Evolutionary conservation across 1,139 yeast genomes (phyloP).

Genomic region (Entelexis sorbosivorans): DNA sequence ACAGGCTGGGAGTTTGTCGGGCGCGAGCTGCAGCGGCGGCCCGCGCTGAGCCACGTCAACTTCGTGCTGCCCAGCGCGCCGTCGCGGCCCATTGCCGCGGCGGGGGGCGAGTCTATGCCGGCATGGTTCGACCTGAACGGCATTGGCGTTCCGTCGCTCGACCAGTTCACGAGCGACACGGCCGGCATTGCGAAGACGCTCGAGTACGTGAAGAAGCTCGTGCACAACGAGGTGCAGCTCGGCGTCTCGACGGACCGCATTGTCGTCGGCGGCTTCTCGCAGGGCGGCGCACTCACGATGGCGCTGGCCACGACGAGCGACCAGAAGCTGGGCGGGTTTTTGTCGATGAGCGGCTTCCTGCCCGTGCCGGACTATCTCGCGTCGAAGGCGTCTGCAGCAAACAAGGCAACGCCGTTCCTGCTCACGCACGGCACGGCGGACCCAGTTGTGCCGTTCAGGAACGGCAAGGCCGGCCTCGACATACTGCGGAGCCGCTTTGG

Average conservation of each 20-base stretch:
- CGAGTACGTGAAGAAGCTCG: constrained; percentile 41
- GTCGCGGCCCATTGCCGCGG: constrained; percentile 52
- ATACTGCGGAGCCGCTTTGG: constrained; percentile 40
- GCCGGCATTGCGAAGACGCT: constrained; percentile 54
- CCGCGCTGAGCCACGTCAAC: constrained; percentile 48
- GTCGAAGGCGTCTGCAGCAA: constrained; percentile 32
- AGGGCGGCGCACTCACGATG: constrained; percentile 76
- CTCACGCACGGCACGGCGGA: constrained; percentile 83
- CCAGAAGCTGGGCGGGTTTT: constrained; percentile 60
- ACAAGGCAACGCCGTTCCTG: constrained; percentile 62
- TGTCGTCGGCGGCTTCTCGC: constrained; percentile 86
- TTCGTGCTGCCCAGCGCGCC: constrained; percentile 91
- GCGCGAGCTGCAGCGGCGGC: constrained; percentile 33
- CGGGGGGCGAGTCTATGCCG: constrained; percentile 54
- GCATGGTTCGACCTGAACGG: constrained; percentile 78
- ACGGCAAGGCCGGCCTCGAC: constrained; percentile 40
- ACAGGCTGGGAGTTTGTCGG: constrained; percentile 75
- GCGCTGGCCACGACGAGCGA: constrained; percentile 38
- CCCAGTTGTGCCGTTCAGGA: constrained; percentile 45
- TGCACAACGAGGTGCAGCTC: constrained; percentile 50
- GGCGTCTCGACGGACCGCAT: constrained; percentile 64
- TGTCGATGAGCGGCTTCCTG: constrained; percentile 69
- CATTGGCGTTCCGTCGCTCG: constrained; percentile 40
- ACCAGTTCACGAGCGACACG: constrained; percentile 36
- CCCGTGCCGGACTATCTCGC: constrained; percentile 38